Evolutionary conservation across 306 rosid genomes (phyloP).

Genomic region (Dryas octopetala): DNA sequence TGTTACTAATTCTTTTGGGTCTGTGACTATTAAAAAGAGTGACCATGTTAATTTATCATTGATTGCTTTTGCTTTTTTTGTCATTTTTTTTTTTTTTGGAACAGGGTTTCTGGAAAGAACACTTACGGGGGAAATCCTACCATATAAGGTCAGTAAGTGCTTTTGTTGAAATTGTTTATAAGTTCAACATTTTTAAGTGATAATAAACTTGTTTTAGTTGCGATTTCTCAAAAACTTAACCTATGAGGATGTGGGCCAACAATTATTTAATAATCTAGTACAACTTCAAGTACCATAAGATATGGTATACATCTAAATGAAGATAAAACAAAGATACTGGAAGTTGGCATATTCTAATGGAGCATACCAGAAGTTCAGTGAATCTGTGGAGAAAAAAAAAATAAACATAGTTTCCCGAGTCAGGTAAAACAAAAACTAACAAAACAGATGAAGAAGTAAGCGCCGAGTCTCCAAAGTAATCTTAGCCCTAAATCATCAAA

Average conservation of each 20-base stretch:
- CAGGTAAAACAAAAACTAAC: too few relatives aligned
- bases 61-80: conserved; percentile 7
- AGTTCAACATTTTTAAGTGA: neutral
- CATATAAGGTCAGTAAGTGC: conserved; percentile 71
- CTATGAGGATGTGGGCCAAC: neutral
- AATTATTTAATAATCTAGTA: neutral
- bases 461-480: too few relatives aligned
- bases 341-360: too few relatives aligned
- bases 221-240: neutral
- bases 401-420: too few relatives aligned
- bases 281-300: too few relatives aligned
- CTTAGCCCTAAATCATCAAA: too few relatives aligned
- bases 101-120: conserved; percentile 99
- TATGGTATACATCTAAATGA: too few relatives aligned
- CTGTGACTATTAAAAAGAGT: conserved; percentile 11
- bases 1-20: neutral
- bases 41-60: conserved; percentile 8
- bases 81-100: conserved; percentile 28
- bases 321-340: too few relatives aligned
- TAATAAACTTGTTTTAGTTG: neutral
- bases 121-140: conserved; percentile 85
- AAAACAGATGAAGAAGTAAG: too few relatives aligned
- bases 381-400: too few relatives aligned
- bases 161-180: conserved; percentile 17
- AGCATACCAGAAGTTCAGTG: too few relatives aligned